Base-by-base conservation (phyloP, 805 yeast species). In the Groenewaldozyma salmanticensis region DNA sequence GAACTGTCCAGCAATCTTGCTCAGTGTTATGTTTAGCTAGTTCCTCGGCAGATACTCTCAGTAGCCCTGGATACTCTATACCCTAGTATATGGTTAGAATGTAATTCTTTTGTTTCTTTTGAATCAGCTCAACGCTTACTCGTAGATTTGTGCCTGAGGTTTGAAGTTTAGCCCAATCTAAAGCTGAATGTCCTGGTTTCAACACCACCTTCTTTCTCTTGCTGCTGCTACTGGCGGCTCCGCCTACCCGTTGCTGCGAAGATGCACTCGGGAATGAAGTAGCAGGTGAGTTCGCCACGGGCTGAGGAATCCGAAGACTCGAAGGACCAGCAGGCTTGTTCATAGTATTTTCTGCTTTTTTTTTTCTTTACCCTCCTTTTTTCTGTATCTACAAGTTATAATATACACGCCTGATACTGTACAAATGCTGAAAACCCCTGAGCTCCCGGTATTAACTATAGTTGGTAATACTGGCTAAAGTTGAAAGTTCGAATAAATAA, bases 1-100 rank as follows among this genome's bases (percentile, higher is more conserved):
- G 69, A 27, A 75, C 75, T 2, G 92, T 81, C 97, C 97, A 90
- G 44, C 83, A 83, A 55, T 92, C 95, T 0, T 71, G 72, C n/a
- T 45, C 47, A 0, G 68, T 58, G 16, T 65, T 68, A 58, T 90
- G 96, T 37, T 60, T 65, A 33, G 63, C 61, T 41, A 88, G 64
- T 50, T 81, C 81, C 2, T 71, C 77, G 32, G 64, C 66, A 3
- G 79, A 64, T 0, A 66, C 57, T 6, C 55, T 50, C 4, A 59
- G 42, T 4, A 49, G 50, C 11, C 52, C 52, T n/a, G 46, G 40
- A 29, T 40, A 21, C 24, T 47, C 45, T 7, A 45, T 46, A 3
- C 61, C 63, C 20, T 55, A 39, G 6, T 16, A 15, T 15, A 15
- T 33, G 16, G 33, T 31, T 31, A 31, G 33, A 33, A 15, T 20